These are phyloP conservation scores for Apiospora pterosperma DNA, from an alignment of 2,329 filamentous ascomycete genomes.

Conservation along the genomic window DNA sequence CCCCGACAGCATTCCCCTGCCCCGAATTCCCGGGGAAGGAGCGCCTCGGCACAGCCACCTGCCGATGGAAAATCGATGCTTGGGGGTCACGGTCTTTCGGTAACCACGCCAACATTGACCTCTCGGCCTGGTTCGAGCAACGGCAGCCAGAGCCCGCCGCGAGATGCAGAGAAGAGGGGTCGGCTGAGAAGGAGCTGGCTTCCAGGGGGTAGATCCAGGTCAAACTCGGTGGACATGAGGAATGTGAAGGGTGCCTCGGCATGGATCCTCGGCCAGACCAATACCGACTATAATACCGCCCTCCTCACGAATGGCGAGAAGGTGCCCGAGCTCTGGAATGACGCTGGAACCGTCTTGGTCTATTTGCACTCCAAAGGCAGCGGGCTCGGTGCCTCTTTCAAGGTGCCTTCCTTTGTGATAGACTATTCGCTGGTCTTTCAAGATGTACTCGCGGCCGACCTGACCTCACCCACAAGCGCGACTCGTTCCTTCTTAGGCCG, in stretches of 20 bases:
- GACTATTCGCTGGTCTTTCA: slow-evolving; percentile 52
- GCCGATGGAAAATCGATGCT: slow-evolving; percentile 18
- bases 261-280: slow-evolving; percentile 54
- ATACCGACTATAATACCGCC: slow-evolving; percentile 53
- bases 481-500: slow-evolving; percentile 40
- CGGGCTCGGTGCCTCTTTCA: slow-evolving; percentile 56
- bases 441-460: slow-evolving; percentile 26
- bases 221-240: slow-evolving; percentile 41
- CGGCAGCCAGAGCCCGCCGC: slow-evolving; percentile 41
- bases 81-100: slow-evolving; percentile 28
- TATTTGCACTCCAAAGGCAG: slow-evolving; percentile 52
- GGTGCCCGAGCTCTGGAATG: slow-evolving; percentile 65
- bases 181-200: slow-evolving; percentile 53
- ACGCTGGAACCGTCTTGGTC: slow-evolving; percentile 53
- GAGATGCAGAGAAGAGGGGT: slow-evolving; percentile 32
- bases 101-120: slow-evolving; percentile 6
- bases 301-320: slow-evolving; percentile 53
- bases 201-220: slow-evolving; percentile 47
- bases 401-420: slow-evolving; percentile 51
- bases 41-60: slow-evolving; percentile 45
- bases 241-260: slow-evolving; percentile 30
- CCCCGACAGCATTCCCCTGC: slow-evolving; percentile 20
- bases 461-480: slow-evolving; percentile 26
- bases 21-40: slow-evolving; percentile 39
- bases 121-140: slow-evolving; percentile 32